Evolutionary conservation across 1,139 yeast genomes (phyloP).

Genomic region (Geotrichum klebahnii): DNA sequence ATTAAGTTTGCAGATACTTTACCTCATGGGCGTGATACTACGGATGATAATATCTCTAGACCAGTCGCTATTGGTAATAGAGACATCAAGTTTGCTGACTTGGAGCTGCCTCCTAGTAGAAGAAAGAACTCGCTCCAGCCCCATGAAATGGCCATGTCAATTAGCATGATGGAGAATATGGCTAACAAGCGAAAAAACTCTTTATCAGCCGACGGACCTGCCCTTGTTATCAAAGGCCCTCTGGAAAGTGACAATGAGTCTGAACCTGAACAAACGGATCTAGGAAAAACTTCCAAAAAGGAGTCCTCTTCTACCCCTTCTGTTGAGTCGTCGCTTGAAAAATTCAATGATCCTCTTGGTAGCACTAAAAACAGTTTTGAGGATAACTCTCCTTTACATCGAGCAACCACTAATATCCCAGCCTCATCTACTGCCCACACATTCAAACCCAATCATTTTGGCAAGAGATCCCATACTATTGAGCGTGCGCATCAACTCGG

Average conservation of each 20-base stretch:
- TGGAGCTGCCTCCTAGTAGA: conserved; percentile 42
- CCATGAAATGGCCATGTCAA: conserved; percentile 65
- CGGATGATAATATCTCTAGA: background rate
- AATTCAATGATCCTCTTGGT: background rate
- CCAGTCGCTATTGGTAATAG: conserved; percentile 33
- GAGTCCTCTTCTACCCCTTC: background rate
- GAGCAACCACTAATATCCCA: conserved; percentile 3
- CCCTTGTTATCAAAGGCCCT: conserved; percentile 75
- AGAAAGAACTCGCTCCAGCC: conserved; percentile 57
- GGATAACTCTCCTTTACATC: background rate
- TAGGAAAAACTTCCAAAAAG: background rate
- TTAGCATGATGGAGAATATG: conserved; percentile 55
- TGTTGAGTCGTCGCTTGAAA: background rate
- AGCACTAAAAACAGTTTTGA: background rate
- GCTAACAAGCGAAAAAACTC: conserved; percentile 3
- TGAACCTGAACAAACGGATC: background rate
- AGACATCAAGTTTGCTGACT: conserved; percentile 44
- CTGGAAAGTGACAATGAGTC: conserved; percentile 43
- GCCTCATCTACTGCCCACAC: background rate
- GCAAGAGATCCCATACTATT: conserved; percentile 3
- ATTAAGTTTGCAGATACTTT: too few relatives aligned
- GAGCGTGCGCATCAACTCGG: conserved; percentile 4
- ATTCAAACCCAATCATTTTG: background rate
- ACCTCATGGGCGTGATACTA: too few relatives aligned
- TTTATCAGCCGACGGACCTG: conserved; percentile 63